These are phyloP conservation scores for Chlorella variabilis DNA, from an alignment of 163 green algal species.

Conservation along the genomic window DNA sequence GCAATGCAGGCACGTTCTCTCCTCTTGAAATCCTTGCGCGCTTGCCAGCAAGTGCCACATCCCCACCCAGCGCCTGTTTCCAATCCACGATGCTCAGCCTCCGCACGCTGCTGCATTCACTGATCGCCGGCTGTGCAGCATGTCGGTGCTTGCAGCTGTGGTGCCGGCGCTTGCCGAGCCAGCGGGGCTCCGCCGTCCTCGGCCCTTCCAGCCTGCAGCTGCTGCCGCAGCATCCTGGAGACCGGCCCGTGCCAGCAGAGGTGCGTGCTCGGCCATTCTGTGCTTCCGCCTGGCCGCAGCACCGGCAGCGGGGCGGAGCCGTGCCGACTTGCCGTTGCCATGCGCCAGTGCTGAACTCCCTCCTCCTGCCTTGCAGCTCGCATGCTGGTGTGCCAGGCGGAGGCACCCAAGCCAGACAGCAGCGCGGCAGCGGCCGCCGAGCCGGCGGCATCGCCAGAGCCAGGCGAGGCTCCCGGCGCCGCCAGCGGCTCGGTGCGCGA, in stretches of 20 bases:
- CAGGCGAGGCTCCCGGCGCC: background rate
- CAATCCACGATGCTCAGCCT: no score
- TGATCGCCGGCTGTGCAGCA: background rate
- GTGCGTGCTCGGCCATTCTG: background rate
- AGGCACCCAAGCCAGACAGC: background rate
- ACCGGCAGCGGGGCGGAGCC: no score
- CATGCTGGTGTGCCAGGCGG: background rate
- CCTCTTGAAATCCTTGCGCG: no score
- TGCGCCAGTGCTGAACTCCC: no score
- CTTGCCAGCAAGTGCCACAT: no score
- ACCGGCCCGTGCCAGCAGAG: background rate
- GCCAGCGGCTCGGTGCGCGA: constrained; percentile 32
- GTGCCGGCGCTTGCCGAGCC: background rate
- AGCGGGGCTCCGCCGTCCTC: no score
- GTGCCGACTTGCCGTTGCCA: no score
- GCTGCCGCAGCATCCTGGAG: no score
- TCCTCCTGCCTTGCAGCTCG: background rate
- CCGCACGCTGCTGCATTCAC: no score
- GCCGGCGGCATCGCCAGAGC: background rate
- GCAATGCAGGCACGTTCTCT: no score
- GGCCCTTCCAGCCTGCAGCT: constrained; percentile 2
- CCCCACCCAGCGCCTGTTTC: no score
- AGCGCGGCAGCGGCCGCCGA: background rate
- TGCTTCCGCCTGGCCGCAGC: no score
- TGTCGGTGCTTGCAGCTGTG: background rate